Base-by-base conservation (phyloP, 2,329 filamentous ascomycete genomes). In the Penicillium sp. region DNA sequence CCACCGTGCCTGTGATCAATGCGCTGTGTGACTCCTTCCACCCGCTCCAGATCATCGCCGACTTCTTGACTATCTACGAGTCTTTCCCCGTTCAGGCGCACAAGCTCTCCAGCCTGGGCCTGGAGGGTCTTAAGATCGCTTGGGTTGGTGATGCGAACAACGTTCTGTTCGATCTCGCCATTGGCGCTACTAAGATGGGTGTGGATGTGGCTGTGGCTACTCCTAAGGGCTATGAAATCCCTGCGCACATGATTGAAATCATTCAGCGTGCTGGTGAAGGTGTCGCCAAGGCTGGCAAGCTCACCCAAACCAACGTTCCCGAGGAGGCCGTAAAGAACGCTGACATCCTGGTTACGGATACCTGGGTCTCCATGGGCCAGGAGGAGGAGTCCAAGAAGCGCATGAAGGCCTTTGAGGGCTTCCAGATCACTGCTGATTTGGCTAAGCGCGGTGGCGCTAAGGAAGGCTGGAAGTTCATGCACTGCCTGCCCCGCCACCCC, bases 121-220 rank as follows among this genome's bases (percentile, higher is more conserved):
- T 96, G 5, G 84, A 90, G 65, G 91, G 91, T 1, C 77, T 96
- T 69, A 97, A 96, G 78, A 85, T 97, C 61, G 93, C 94, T 17
- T 99, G 94, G 94, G 82, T 99, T 46, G 93, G 93, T 53, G 93
- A 99, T 73, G 91, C 92, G 12, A 99, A 97, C 80, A 99, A 99
- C 68, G 93, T 99, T 29, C 85, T 97, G 25, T 97, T 93, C 71
- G 93, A 99, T 72, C 83, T 97, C 54, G 92, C 93, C 49, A 93
- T 94, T 65, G 93, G 85, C 41, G 92, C 90, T 57, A 80, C 89
- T 67, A 97, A 97, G 79, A 84, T 93, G 67, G 94, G 94, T 46
- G 86, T 96, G 27, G 84, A 96, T 67, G 84, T 99, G 61, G 81
- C 90, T 2, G 91, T 97, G 38, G 94, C 94, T 13, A 93, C 93